Conservation (phyloP, 2,329 filamentous ascomycete species). For the Emericellopsis atlantica region DNA sequence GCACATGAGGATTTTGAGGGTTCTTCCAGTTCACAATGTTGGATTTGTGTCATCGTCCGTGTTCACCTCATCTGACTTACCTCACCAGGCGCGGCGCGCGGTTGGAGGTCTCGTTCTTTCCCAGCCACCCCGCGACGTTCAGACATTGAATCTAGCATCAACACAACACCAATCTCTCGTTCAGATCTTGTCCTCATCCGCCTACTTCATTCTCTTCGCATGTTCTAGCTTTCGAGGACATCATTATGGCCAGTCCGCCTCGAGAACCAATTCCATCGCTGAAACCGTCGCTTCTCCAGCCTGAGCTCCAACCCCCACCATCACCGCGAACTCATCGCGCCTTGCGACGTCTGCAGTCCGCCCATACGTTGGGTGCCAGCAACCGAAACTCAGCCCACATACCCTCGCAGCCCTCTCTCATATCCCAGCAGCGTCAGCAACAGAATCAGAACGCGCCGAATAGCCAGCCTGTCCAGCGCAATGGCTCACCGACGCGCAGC, state of each 20-base stretch:
- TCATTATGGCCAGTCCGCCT: conserved; percentile 4
- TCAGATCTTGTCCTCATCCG: too few species aligned
- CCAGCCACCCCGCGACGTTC: not conserved
- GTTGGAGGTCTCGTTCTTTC: not conserved
- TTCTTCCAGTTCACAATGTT: too few species aligned
- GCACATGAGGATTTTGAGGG: too few species aligned
- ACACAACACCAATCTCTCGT: too few species aligned
- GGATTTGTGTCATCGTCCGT: too few species aligned
- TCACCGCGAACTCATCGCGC: conserved; percentile 55
- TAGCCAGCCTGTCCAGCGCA: conserved; percentile 30
- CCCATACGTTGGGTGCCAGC: conserved; percentile 49
- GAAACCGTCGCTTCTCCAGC: conserved; percentile 6
- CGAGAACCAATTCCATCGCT: conserved; percentile 1
- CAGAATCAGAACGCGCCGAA: conserved; percentile 27
- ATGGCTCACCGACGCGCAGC: conserved; percentile 17
- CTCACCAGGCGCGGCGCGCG: too few species aligned
- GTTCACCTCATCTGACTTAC: too few species aligned
- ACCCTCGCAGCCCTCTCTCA: conserved; percentile 34
- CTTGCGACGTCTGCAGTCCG: conserved; percentile 63
- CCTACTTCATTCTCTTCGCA: not conserved
- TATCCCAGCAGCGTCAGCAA: conserved; percentile 46
- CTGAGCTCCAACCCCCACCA: conserved; percentile 39
- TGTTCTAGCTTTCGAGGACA: not conserved
- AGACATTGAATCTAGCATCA: too few species aligned
- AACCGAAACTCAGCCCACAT: not conserved